phyloP scores from a whole-genome alignment of 441 rosid genomes.

The Francoa sonchifolia region DNA sequence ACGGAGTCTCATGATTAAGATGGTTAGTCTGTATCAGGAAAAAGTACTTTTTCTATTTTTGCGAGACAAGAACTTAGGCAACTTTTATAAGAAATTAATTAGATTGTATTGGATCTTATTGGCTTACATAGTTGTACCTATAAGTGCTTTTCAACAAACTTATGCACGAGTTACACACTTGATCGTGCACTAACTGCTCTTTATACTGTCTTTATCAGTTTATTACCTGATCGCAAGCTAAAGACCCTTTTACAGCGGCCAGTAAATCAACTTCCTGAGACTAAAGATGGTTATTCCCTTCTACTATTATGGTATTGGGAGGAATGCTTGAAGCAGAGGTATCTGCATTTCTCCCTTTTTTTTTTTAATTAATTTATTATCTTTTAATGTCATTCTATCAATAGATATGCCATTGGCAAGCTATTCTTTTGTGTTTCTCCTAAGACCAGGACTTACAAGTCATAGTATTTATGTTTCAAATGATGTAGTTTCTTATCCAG shows the following conservation, averaged over 20 bases:
- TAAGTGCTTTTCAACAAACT: too few species aligned
- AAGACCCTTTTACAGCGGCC: conserved; percentile 79
- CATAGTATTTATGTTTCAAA: too few species aligned
- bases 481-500: background rate
- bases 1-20: background rate
- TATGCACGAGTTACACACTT: conserved; percentile 1
- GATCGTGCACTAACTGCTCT: background rate
- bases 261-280: conserved; percentile 53
- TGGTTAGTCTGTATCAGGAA: too few species aligned
- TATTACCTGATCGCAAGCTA: conserved; percentile 86
- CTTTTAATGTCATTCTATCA: background rate
- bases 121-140: too few species aligned
- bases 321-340: conserved; percentile 92
- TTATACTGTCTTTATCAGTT: conserved; percentile 24
- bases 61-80: too few species aligned
- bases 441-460: too few species aligned
- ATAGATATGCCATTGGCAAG: too few species aligned
- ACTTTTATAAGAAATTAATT: too few species aligned
- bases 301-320: conserved; percentile 93
- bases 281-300: conserved; percentile 85
- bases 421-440: too few species aligned
- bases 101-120: too few species aligned
- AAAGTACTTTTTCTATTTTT: too few species aligned
- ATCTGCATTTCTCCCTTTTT: conserved; percentile 6
- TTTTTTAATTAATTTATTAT: too few species aligned